A percentile compares a stretch with the other conserved stretches of the same genome.
Conservation (phyloP, 2,329 filamentous ascomycete genomes). For the Xylaria sp. region DNA sequence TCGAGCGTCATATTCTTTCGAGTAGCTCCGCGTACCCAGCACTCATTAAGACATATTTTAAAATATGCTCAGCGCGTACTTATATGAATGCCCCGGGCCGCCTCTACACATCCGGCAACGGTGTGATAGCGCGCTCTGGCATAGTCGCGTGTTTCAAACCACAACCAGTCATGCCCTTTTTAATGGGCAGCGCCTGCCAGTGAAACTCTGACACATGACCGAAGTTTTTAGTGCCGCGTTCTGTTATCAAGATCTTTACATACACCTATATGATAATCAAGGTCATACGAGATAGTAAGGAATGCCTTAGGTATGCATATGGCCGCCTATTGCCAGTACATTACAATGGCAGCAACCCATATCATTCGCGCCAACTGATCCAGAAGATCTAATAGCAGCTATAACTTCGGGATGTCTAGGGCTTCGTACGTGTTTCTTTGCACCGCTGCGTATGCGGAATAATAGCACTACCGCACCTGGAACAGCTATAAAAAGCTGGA, state of each 20-base stretch:
- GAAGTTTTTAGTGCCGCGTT: not conserved
- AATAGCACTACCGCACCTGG: not conserved
- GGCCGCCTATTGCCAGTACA: not conserved
- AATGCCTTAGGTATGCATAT: not conserved
- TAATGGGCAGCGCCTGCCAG: not conserved
- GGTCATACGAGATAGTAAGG: not conserved
- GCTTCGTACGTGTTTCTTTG: not conserved
- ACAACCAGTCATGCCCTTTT: not conserved
- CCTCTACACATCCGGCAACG: not conserved
- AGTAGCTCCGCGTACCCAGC: not conserved
- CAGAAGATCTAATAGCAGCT: not conserved
- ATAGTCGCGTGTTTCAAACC: not conserved
- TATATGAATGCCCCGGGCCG: not conserved
- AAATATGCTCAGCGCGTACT: not conserved
- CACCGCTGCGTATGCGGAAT: not conserved
- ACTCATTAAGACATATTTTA: not conserved
- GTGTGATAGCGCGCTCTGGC: not conserved
- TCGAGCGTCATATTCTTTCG: not conserved
- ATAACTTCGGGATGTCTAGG: not conserved
- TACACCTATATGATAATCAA: not conserved
- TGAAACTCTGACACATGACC: not conserved
- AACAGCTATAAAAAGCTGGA: not conserved
- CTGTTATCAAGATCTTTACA: too few relatives aligned
- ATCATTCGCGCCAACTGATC: not conserved
- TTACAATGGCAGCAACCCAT: not conserved